These are phyloP conservation scores for Phaeosphaeria sp. DNA, from an alignment of 2,329 filamentous ascomycete species.

Conservation along the genomic window DNA sequence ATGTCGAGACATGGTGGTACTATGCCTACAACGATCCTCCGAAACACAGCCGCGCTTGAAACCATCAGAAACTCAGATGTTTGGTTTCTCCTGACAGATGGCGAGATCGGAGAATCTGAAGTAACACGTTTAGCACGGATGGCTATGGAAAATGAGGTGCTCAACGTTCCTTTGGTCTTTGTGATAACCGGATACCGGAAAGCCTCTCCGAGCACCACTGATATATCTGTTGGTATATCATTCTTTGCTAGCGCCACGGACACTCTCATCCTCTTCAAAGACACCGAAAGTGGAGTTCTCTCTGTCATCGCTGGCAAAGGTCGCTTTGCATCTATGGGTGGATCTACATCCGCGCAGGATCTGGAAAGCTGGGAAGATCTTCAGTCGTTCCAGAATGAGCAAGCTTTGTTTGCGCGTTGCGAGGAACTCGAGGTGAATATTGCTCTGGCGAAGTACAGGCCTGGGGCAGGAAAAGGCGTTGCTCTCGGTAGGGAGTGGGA, in stretches of 20 bases:
- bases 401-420: slow-evolving; percentile 23
- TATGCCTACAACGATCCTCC: slow-evolving; percentile 26
- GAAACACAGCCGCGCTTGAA: slow-evolving; percentile 15
- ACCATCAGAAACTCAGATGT: slow-evolving; percentile 32
- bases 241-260: slow-evolving; percentile 41
- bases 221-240: slow-evolving; percentile 44
- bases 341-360: slow-evolving; percentile 19
- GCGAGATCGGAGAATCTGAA: slow-evolving; percentile 27
- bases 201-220: slow-evolving; percentile 26
- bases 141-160: slow-evolving; percentile 21
- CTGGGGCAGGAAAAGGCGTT: slow-evolving; percentile 12
- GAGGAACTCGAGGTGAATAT: slow-evolving; percentile 21
- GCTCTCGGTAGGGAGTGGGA: slow-evolving; percentile 34
- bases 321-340: slow-evolving; percentile 31
- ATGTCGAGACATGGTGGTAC: slow-evolving; percentile 23
- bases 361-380: slow-evolving; percentile 29
- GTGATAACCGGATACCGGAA: slow-evolving; percentile 27
- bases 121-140: slow-evolving; percentile 29
- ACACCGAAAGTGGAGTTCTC: slow-evolving; percentile 23
- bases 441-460: slow-evolving; percentile 19
- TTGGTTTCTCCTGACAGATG: slow-evolving; percentile 44
- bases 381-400: slow-evolving; percentile 22
- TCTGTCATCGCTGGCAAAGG: slow-evolving; percentile 42
- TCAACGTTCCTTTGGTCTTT: slow-evolving; percentile 32
- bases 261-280: slow-evolving; percentile 42